Base-by-base conservation (phyloP, 1,284 basidiomycete species). In the Pseudozyma thailandica region DNA sequence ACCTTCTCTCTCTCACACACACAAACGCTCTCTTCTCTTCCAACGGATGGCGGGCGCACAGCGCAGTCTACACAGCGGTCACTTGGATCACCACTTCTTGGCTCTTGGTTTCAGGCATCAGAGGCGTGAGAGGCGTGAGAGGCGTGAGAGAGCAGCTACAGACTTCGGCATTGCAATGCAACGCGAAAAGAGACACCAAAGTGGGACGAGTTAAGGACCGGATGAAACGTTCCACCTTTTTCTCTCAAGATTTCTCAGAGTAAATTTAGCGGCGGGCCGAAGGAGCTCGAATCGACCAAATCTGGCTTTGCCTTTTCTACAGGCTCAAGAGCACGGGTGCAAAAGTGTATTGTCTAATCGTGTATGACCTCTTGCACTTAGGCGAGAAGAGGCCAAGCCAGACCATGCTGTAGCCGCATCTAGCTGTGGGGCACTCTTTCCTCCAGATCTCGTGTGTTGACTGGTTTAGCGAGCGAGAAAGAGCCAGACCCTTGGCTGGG, bases 191-290 rank as follows among this genome's bases (percentile, higher is more conserved):
- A n/a, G n/a, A n/a, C n/a, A n/a, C 31, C 12, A 33, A 33, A 33
- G 31, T 33, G 31, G 31, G 21, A 23, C 39, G 20, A 42, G 39
- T 20, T 9, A n/a, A 39, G 9, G 18, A 16, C 37, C 31, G 31
- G 37, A 38, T 38, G 37, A 38, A 38, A 38, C 37, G 37, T 38
- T 38, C 31, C 31, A 33, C 9, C 37, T 38, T 18, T 38, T 38
- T 8, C 3, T 38, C 20, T 18, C n/a, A 8, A 9, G 16, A 15
- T 38, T 38, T 38, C 8, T 4, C 9, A 9, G 16, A n/a, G 9
- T 7, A n/a, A 3, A n/a, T 38, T 18, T 38, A n/a, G n/a, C 20
- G 16, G n/a, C 37, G 37, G 37, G 37, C 37, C 37, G 37, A 38
- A 38, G 4, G n/a, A 33, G 12, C n/a, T 10, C 31, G n/a, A 16